Conservation (phyloP, 2,329 filamentous ascomycete genomes). For the Trichophyton verrucosum region DNA sequence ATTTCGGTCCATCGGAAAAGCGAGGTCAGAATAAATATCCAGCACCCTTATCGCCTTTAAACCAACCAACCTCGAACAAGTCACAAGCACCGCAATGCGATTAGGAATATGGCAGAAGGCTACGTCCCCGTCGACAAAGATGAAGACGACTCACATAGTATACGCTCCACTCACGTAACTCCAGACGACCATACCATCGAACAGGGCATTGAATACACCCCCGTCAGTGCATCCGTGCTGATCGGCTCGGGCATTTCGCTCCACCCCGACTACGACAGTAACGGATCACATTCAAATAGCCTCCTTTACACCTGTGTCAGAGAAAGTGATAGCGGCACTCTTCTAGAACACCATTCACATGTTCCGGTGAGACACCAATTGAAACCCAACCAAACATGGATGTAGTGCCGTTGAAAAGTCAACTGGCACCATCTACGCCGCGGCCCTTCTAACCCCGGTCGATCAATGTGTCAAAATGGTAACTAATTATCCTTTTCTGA, state of each 20-base stretch:
- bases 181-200: not conserved
- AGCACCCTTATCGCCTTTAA: not conserved
- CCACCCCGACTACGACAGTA: not conserved
- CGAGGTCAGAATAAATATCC: not conserved
- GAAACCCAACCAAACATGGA: not conserved
- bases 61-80: not conserved
- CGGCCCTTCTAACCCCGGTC: not conserved
- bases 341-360: not conserved
- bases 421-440: not conserved
- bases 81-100: not conserved
- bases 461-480: not conserved
- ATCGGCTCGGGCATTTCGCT: not conserved
- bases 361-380: not conserved
- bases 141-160: slow-evolving; percentile 9
- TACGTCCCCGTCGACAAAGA: slow-evolving; percentile 13
- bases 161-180: not conserved
- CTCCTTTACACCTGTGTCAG: not conserved
- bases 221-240: not conserved
- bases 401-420: not conserved
- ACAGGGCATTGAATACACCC: not conserved
- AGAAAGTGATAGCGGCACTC: not conserved
- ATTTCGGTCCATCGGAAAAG: not conserved
- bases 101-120: slow-evolving; percentile 10
- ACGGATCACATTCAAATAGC: not conserved
- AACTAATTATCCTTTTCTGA: not conserved